These are phyloP conservation scores for Suhomyces bokatorum DNA, from an alignment of 1,139 yeast species.

Conservation along the genomic window DNA sequence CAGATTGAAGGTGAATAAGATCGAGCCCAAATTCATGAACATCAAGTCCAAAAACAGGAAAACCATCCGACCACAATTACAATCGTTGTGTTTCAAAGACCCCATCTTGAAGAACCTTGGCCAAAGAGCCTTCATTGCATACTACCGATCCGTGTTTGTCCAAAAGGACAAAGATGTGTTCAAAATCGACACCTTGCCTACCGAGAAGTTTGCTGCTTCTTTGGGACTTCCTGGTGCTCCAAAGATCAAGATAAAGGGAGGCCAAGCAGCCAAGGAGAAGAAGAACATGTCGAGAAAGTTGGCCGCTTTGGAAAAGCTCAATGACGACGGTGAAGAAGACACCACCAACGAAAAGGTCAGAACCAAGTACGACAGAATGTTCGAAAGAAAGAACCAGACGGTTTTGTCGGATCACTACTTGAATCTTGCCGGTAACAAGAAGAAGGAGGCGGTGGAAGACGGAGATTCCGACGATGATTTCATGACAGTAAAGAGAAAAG, in stretches of 20 bases:
- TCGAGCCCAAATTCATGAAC: conserved; percentile 70
- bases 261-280: conserved; percentile 60
- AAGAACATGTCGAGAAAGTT: conserved; percentile 82
- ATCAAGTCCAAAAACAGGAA: conserved; percentile 77
- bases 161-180: conserved; percentile 89
- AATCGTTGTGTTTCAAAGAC: conserved; percentile 85
- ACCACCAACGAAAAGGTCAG: conserved; percentile 49
- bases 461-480: conserved; percentile 63
- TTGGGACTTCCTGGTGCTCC: conserved; percentile 97
- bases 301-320: conserved; percentile 54
- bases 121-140: conserved; percentile 92
- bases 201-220: conserved; percentile 82
- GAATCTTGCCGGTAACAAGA: conserved; percentile 57
- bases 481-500: conserved; percentile 73
- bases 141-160: conserved; percentile 77
- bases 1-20: conserved; percentile 60
- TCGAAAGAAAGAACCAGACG: conserved; percentile 90
- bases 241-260: conserved; percentile 69
- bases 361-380: conserved; percentile 94
- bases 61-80: conserved; percentile 80
- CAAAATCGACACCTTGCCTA: conserved; percentile 70
- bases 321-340: conserved; percentile 64
- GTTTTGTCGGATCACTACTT: conserved; percentile 86
- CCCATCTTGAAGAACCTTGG: conserved; percentile 91
- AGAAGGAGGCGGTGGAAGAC: conserved; percentile 35